A percentile compares a stretch with the other conserved stretches of the same genome.
phyloP scores from a whole-genome alignment of 2,329 filamentous ascomycete species.

The Penicillium hesseltinei region DNA sequence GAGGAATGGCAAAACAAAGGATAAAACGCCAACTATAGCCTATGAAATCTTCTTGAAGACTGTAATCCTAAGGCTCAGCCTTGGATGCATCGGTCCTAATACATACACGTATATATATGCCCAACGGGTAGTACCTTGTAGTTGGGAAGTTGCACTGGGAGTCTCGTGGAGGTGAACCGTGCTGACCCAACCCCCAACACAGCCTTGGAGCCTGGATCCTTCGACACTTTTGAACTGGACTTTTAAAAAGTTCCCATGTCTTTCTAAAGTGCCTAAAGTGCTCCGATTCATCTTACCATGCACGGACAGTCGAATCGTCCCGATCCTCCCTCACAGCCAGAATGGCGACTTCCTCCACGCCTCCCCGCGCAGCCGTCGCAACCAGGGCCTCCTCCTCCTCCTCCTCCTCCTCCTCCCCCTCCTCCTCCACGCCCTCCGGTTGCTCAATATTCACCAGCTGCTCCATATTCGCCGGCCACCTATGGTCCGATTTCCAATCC shows the following conservation, averaged over 20 bases:
- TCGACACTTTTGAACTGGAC: neutral
- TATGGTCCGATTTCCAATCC: constrained; percentile 37
- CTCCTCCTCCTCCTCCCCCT: constrained; percentile 27
- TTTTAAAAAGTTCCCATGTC: neutral
- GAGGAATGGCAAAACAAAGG: neutral
- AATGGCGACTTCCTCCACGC: constrained; percentile 38
- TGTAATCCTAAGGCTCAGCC: neutral
- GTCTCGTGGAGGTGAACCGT: constrained; percentile 5
- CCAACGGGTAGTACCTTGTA: neutral
- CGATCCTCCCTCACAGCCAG: constrained; percentile 34
- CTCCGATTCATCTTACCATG: constrained; percentile 26
- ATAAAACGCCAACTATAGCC: neutral
- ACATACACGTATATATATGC: neutral
- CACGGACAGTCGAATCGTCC: constrained; percentile 33
- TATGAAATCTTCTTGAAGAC: neutral
- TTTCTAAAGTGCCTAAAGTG: neutral
- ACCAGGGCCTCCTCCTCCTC: constrained; percentile 23
- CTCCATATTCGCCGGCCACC: constrained; percentile 34
- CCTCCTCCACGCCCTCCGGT: constrained; percentile 24
- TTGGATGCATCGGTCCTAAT: neutral
- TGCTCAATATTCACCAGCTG: constrained; percentile 34
- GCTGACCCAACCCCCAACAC: constrained; percentile 12
- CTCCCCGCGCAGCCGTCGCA: constrained; percentile 21
- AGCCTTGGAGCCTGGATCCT: neutral
- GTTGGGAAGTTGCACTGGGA: neutral